Conservation (phyloP, 1,284 basidiomycete genomes). For the Retiboletus flavoniger region DNA sequence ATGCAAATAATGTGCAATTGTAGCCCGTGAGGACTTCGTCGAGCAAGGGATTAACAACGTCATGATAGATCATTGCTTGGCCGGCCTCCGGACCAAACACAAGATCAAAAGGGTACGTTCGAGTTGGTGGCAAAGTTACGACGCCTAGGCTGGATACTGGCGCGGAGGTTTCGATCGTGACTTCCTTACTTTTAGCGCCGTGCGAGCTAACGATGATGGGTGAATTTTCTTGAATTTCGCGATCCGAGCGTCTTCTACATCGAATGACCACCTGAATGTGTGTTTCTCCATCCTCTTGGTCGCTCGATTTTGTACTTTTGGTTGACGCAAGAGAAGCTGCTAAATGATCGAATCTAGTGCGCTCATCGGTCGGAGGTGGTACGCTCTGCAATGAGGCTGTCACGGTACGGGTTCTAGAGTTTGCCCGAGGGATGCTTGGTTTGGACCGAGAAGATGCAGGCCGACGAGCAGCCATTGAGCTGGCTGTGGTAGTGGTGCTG, state of each 20-base stretch:
- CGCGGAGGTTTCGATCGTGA: slow-evolving; percentile 76
- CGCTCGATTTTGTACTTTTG: slow-evolving; percentile 15
- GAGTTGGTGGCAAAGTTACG: slow-evolving; percentile 64
- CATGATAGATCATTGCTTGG: slow-evolving; percentile 91
- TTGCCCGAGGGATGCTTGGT: slow-evolving; percentile 2
- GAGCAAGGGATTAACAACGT: slow-evolving; percentile 91
- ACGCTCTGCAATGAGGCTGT: slow-evolving; percentile 16
- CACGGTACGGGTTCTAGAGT: slow-evolving; percentile 21
- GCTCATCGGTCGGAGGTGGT: slow-evolving; percentile 20
- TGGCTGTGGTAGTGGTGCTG: slow-evolving; percentile 5
- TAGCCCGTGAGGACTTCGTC: slow-evolving; percentile 93
- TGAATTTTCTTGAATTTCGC: slow-evolving; percentile 78
- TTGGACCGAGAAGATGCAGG: slow-evolving; percentile 22
- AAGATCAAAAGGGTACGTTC: slow-evolving; percentile 88
- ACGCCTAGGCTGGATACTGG: slow-evolving; percentile 65
- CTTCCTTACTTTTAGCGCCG: slow-evolving; percentile 69
- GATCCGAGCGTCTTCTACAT: slow-evolving; percentile 78
- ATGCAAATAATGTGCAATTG: slow-evolving; percentile 98
- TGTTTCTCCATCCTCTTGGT: slow-evolving; percentile 52
- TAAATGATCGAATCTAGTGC: slow-evolving; percentile 18
- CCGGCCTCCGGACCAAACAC: slow-evolving; percentile 98
- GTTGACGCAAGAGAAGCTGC: slow-evolving; percentile 24
- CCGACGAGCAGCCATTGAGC: slow-evolving; percentile 33
- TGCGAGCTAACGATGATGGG: slow-evolving; percentile 78
- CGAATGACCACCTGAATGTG: slow-evolving; percentile 93